A percentile compares a stretch with the other conserved stretches of the same genome.
Conservation (phyloP, 345 rosid genomes). For the Populus simonii region DNA sequence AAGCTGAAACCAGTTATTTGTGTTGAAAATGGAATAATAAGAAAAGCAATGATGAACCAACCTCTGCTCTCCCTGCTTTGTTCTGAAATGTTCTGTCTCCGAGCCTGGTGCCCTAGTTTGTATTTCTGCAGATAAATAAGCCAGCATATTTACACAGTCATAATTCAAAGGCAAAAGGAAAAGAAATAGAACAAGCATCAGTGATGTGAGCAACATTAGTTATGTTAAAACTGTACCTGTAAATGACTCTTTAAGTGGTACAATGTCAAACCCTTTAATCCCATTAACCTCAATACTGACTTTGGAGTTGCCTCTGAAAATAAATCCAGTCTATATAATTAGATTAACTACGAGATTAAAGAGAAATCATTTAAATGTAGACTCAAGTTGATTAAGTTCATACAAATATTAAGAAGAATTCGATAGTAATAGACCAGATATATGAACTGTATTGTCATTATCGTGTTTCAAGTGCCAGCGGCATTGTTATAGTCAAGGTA, state of each 20-base stretch:
- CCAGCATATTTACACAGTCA: neutral
- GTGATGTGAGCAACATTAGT: neutral
- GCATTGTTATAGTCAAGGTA: neutral
- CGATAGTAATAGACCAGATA: neutral
- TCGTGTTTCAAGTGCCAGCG: neutral
- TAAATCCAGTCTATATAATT: neutral
- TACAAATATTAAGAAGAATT: neutral
- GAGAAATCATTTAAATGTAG: neutral
- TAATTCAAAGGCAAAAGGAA: neutral
- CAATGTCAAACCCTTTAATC: conserved; percentile 82
- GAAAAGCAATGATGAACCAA: conserved; percentile 7
- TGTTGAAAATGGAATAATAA: neutral
- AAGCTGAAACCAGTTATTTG: neutral
- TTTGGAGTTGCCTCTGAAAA: conserved; percentile 86
- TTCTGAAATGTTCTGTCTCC: conserved; percentile 39
- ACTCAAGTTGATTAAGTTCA: neutral
- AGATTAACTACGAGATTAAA: neutral
- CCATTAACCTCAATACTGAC: conserved; percentile 80
- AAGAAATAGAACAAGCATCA: neutral
- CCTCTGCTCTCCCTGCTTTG: conserved; percentile 49
- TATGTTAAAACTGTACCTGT: conserved; percentile 49
- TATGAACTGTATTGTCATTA: neutral
- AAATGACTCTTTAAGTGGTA: conserved; percentile 94
- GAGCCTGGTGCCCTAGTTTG: conserved; percentile 69
- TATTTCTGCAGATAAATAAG: conserved; percentile 56